Conservation (phyloP, 2,329 filamentous ascomycete genomes). For the Lachnellula subtilissima region DNA sequence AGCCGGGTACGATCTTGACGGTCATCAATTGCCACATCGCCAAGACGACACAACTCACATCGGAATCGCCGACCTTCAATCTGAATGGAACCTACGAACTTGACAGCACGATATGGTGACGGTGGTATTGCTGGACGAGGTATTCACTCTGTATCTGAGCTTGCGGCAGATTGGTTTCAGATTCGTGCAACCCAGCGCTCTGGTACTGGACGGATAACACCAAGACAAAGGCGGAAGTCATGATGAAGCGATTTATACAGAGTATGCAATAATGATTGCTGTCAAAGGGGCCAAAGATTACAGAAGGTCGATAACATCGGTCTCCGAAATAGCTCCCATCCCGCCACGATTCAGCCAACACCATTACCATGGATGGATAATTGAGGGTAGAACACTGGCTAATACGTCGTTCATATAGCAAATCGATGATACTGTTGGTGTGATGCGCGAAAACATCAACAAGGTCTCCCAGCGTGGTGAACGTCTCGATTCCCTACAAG, state of each 20-base stretch:
- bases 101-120: conserved; percentile 1
- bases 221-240: background rate
- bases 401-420: conserved; percentile 53
- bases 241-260: background rate
- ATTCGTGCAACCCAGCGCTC: background rate
- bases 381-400: conserved; percentile 12
- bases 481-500: conserved; percentile 79
- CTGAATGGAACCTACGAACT: background rate
- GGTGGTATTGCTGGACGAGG: background rate
- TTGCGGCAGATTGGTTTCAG: conserved; percentile 19
- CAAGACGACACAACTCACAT: background rate
- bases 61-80: background rate
- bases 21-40: conserved; percentile 1
- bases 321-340: background rate
- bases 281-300: no score
- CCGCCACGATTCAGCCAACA: background rate
- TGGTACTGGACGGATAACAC: background rate
- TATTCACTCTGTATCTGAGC: conserved; percentile 3
- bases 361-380: background rate
- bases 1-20: background rate
- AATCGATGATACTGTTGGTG: conserved; percentile 93
- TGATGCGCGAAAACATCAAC: conserved; percentile 97
- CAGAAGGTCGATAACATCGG: no score
- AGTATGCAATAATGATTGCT: background rate
- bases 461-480: conserved; percentile 92